These are phyloP conservation scores for Lyophyllum shimeji DNA, from an alignment of 768 basidiomycete species.

Conservation along the genomic window DNA sequence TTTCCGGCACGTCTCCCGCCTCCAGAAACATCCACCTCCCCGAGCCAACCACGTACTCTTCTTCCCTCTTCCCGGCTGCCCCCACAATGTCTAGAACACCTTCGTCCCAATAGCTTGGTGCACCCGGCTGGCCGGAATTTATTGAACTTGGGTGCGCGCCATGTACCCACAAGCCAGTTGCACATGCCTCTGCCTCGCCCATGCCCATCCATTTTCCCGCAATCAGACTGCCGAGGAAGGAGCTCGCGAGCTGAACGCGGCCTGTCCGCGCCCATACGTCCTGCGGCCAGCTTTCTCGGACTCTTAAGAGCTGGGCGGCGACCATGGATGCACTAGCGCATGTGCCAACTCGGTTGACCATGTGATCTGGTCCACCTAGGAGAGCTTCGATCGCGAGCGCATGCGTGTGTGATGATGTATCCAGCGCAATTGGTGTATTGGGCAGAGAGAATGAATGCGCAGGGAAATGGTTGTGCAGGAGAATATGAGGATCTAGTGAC, in stretches of 20 bases:
- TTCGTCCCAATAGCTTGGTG: conserved; percentile 76
- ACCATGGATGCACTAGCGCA: conserved; percentile 69
- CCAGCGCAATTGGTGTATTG: conserved; percentile 74
- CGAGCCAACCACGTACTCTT: conserved; percentile 74
- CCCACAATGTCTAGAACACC: conserved; percentile 71
- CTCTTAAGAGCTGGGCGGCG: conserved; percentile 73
- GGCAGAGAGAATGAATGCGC: conserved; percentile 68
- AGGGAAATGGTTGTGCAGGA: conserved; percentile 68
- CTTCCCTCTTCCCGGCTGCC: conserved; percentile 74
- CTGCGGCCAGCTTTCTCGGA: conserved; percentile 75
- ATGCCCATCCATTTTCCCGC: conserved; percentile 71
- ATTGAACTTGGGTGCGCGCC: conserved; percentile 31
- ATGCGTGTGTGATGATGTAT: conserved; percentile 80
- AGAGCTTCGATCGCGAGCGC: conserved; percentile 73
- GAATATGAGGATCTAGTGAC: conserved; percentile 68
- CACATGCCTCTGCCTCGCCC: conserved; percentile 75
- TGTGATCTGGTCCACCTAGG: conserved; percentile 75
- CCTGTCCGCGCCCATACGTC: conserved; percentile 82
- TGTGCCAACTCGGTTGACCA: conserved; percentile 75
- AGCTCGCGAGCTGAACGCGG: conserved; percentile 73
- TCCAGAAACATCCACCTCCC: conserved; percentile 74
- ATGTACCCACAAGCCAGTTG: conserved; percentile 81
- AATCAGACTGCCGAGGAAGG: conserved; percentile 70
- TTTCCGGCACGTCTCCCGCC: conserved; percentile 64
- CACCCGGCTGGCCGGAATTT: conserved; percentile 12